These are phyloP conservation scores for Acrocalymma vagum DNA, from an alignment of 2,329 filamentous ascomycete genomes.

Conservation along the genomic window DNA sequence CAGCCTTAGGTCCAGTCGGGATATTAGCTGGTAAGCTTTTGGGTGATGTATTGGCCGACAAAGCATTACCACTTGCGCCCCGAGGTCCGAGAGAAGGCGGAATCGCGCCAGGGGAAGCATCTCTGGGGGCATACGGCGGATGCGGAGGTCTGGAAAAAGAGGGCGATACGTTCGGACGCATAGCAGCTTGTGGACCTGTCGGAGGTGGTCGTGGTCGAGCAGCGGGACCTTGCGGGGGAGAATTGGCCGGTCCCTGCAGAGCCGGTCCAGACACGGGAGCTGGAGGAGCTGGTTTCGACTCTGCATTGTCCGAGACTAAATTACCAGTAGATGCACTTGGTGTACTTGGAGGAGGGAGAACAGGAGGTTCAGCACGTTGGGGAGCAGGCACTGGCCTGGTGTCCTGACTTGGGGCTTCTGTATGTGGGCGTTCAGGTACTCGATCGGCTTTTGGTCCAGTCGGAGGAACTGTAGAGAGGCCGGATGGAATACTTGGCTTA, in stretches of 20 bases:
- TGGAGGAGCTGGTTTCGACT: constrained; percentile 18
- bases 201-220: constrained; percentile 37
- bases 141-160: constrained; percentile 40
- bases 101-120: constrained; percentile 36
- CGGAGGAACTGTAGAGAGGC: constrained; percentile 44
- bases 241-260: constrained; percentile 23
- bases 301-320: constrained; percentile 17
- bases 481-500: constrained; percentile 48
- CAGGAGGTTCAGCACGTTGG: constrained; percentile 31
- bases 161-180: constrained; percentile 41
- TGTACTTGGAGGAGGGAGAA: constrained; percentile 22
- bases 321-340: constrained; percentile 13
- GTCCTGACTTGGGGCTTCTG: constrained; percentile 30
- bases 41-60: constrained; percentile 44
- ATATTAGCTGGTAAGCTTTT: constrained; percentile 46
- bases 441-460: constrained; percentile 52
- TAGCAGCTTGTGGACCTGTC: constrained; percentile 42
- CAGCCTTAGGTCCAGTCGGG: constrained; percentile 51
- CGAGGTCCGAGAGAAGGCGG: constrained; percentile 36
- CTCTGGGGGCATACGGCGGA: constrained; percentile 31
- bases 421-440: constrained; percentile 32
- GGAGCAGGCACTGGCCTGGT: constrained; percentile 18
- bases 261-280: constrained; percentile 21
- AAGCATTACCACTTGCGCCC: constrained; percentile 20
- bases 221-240: constrained; percentile 41